Evolutionary conservation across 73 alveolate genomes (phyloP), one percentile per base, ranked within the genome.

Genomic region (Uronychia setigera): DNA sequence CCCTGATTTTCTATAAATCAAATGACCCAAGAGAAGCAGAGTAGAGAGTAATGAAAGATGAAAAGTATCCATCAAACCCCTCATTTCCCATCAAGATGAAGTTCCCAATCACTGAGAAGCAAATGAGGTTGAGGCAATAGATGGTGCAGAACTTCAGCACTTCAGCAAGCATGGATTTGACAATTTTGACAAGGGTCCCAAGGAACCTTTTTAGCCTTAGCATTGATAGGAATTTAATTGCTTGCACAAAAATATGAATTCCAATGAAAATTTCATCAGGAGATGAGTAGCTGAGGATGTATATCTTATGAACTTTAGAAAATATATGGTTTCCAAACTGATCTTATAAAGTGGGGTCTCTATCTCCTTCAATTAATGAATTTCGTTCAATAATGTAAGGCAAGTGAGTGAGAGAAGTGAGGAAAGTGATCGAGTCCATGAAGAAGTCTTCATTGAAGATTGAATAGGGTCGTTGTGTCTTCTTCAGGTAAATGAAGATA

Each of bases 21-120:
- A 46, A 46, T 5, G n/a, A 11, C n/a, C 67, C 67, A 5, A 46
- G 67, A 5, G 67, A 46, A 19, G 67, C 67, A 46, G 67, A 46
- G 67, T 46, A 46, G 19, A 46, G 67, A 19, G 67, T 46, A 19
- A 46, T 46, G 67, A 46, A 46, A 46, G 67, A 46, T 19, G 5
- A 11, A 19, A 46, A 46, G 67, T 46, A 46, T 5, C 19, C 67
- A 11, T 19, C 19, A 19, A 46, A 46, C 67, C 19, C 67, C 5
- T 46, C 19, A 46, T 46, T 46, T 46, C 19, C n/a, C n/a, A 46
- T 46, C 67, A 46, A 46, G n/a, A 46, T 5, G 67, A 46, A 46
- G 67, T 46, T 46, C 19, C 67, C 67, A 46, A 46, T 46, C n/a
- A 46, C 67, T 46, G 67, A 46, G 67, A 46, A 46, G 67, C 67